Conservation (phyloP, 2,329 filamentous ascomycete genomes). For the Neocucurbitaria cava region DNA sequence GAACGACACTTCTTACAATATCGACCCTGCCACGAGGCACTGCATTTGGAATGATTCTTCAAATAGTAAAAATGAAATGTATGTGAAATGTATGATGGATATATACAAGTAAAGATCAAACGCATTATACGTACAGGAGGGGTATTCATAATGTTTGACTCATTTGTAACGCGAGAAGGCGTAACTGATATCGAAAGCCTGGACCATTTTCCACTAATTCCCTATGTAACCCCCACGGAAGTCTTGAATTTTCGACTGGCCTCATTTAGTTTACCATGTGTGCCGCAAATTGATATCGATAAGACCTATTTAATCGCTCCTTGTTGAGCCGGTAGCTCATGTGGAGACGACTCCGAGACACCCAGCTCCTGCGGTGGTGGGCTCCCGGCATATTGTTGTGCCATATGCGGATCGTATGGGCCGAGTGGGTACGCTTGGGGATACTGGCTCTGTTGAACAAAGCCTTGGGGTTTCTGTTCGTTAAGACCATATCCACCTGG, state of each 20-base stretch:
- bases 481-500: background rate
- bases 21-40: no score
- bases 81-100: no score
- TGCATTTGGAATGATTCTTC: no score
- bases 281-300: background rate
- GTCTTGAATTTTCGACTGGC: background rate
- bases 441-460: background rate
- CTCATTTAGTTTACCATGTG: background rate
- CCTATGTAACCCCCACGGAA: background rate
- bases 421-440: constrained; percentile 5
- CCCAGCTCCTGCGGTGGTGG: background rate
- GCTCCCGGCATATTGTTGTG: background rate
- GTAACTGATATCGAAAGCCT: background rate
- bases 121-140: background rate
- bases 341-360: background rate
- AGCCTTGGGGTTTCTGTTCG: constrained; percentile 6
- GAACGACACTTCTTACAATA: no score
- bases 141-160: background rate
- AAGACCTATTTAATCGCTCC: background rate
- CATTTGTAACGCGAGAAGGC: background rate
- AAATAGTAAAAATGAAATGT: no score
- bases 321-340: background rate
- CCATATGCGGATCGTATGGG: constrained; percentile 10
- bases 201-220: background rate
- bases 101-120: no score